phyloP scores from a whole-genome alignment of 805 yeast species.

The Lipomyces anomalus region DNA sequence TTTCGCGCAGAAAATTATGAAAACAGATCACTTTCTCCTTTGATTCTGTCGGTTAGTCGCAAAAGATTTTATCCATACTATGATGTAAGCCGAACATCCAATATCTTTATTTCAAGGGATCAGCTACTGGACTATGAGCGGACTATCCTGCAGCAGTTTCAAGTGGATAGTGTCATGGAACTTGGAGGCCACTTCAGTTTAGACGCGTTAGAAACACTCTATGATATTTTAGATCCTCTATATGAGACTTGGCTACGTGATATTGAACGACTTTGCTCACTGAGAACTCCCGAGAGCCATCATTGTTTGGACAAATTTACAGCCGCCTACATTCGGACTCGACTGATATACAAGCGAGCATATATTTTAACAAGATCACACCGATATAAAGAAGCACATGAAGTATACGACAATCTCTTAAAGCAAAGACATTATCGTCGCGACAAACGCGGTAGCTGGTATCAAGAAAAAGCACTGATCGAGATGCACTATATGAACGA shows the following conservation, averaged over 20 bases:
- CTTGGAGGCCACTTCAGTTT: conserved; percentile 2
- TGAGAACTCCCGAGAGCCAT: conserved; percentile 7
- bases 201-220: neutral
- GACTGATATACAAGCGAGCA: conserved; percentile 20
- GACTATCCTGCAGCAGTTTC: conserved; percentile 10
- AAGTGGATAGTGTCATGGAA: conserved; percentile 12
- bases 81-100: conserved; percentile 14
- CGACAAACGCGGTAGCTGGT: conserved; percentile 26
- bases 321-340: conserved; percentile 18
- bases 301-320: conserved; percentile 18
- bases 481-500: conserved; percentile 14
- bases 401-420: conserved; percentile 12
- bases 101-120: conserved; percentile 17
- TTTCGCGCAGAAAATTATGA: conserved; percentile 11
- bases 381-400: conserved; percentile 9
- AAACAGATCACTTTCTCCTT: conserved; percentile 14
- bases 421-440: conserved; percentile 12
- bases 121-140: conserved; percentile 21
- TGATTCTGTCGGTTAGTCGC: conserved; percentile 14
- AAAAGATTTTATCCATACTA: conserved; percentile 19
- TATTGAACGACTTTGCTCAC: neutral
- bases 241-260: conserved; percentile 7
- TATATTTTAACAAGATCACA: conserved; percentile 11
- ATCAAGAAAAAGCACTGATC: conserved; percentile 21
- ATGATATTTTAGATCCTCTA: conserved; percentile 7